These are phyloP conservation scores for Suillus spraguei DNA, from an alignment of 768 basidiomycete genomes.

Conservation along the genomic window DNA sequence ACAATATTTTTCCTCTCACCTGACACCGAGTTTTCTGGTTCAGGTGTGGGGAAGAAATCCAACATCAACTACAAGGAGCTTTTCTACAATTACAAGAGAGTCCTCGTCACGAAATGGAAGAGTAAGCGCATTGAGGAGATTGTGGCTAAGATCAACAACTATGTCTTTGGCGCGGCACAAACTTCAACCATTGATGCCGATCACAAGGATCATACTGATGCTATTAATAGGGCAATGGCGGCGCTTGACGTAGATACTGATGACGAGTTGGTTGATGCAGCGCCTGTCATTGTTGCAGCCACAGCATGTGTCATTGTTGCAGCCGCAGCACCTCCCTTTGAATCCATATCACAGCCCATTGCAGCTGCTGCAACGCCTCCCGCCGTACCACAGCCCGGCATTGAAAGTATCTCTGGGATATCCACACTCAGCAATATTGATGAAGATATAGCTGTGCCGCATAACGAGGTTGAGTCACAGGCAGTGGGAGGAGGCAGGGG, in stretches of 20 bases:
- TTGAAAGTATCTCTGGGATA: background rate
- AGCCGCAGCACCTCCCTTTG: background rate
- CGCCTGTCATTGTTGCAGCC: too few species aligned
- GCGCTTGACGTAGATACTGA: slow-evolving; percentile 4
- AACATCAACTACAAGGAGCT: background rate
- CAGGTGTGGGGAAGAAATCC: background rate
- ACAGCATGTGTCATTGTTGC: too few species aligned
- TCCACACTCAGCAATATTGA: background rate
- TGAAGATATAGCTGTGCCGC: background rate
- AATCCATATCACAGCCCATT: background rate
- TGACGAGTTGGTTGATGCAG: background rate
- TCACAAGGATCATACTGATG: background rate
- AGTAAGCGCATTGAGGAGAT: background rate
- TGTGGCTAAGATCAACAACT: background rate
- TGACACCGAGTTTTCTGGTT: background rate
- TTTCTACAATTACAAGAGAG: slow-evolving; percentile 2
- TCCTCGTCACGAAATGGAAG: background rate
- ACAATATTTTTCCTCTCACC: background rate
- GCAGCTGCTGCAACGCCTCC: too few species aligned
- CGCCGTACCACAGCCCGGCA: too few species aligned
- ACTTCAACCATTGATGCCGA: background rate
- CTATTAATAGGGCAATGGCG: background rate
- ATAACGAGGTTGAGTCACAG: background rate
- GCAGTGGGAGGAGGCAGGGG: background rate
- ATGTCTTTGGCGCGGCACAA: background rate